Conservation (phyloP, 805 yeast genomes). For the Barnettozyma salicaria region DNA sequence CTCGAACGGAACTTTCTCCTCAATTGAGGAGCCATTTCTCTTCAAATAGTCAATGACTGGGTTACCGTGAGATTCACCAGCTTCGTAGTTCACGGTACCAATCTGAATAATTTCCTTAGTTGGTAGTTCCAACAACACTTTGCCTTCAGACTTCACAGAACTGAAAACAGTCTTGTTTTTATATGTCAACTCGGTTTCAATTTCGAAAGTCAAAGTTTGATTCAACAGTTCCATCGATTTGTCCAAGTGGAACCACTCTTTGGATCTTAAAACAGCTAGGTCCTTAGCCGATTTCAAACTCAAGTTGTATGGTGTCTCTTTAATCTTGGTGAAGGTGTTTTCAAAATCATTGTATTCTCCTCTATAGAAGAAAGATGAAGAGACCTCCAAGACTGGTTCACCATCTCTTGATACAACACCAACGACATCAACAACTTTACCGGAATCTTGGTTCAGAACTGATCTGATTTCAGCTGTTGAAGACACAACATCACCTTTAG, state of each 20-base stretch:
- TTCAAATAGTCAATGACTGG: conserved; percentile 92
- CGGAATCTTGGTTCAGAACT: conserved; percentile 85
- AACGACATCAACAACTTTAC: conserved; percentile 92
- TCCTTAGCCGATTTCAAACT: conserved; percentile 72
- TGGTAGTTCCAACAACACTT: conserved; percentile 81
- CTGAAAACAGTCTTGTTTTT: conserved; percentile 71
- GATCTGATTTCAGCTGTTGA: conserved; percentile 82
- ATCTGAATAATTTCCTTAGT: conserved; percentile 82
- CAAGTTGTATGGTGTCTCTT: conserved; percentile 84
- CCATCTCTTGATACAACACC: conserved; percentile 79
- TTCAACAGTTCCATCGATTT: conserved; percentile 64
- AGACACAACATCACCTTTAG: conserved; percentile 79
- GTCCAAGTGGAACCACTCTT: conserved; percentile 95
- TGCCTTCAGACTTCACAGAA: conserved; percentile 79
- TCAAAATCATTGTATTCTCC: conserved; percentile 84
- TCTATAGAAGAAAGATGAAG: conserved; percentile 93
- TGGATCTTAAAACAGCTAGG: conserved; percentile 86
- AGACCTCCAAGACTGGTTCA: conserved; percentile 84
- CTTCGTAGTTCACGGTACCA: conserved; percentile 80
- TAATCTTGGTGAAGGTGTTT: conserved; percentile 84
- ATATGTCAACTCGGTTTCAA: conserved; percentile 77
- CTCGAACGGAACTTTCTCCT: conserved; percentile 89
- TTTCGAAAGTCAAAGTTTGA: conserved; percentile 82
- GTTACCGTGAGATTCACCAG: conserved; percentile 92
- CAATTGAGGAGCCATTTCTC: conserved; percentile 89